Evolutionary conservation across 2,329 filamentous ascomycete species (phyloP), one percentile per base, ranked within the genome.

Genomic region (Paracamarosporium sp.): DNA sequence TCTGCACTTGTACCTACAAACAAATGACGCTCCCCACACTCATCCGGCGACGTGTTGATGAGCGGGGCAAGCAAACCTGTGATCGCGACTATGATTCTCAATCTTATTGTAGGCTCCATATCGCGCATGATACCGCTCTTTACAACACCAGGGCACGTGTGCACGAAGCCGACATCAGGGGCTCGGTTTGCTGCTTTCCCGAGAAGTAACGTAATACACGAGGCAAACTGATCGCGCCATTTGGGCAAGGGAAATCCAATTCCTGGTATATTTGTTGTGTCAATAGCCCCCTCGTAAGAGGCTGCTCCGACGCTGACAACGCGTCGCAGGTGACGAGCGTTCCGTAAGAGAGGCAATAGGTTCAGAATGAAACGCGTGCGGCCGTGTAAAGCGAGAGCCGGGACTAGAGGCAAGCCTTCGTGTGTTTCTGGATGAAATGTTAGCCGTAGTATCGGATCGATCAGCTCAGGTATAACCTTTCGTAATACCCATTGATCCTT

Each of bases 341-440:
- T 36, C 2, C 60, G 56, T 28, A 77, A 55, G 4, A 73, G 62
- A 4, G 75, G 75, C 1, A 75, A 64, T 6, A 77, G 69, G 35
- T 74, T 74, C 28, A 59, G 22, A 30, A 67, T 66, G 61, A 77
- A 77, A 28, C 74, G 68, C 11, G 52, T 62, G 30, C 74, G 74
- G 13, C 64, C 61, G 57, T 75, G 69, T 8, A 43, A 74, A 45
- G 25, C 65, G 54, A 55, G 59, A 30, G 24, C 54, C 53, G 56
- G 47, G 36, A 62, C 64, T 17, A 60, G 57, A 43, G 69, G 62
- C 2, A 75, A 57, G 15, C 67, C 68, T 63, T 75, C 72, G 5
- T 30, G 22, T 9, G 70, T 74, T 40, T 62, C 66, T 13, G 59
- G 60, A 7, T 75, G n/a, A 15, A 8, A n/a, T n/a, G n/a, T n/a